A percentile compares a stretch with the other conserved stretches of the same genome.
These are phyloP conservation scores for Talaromyces sp. DNA, from an alignment of 2,329 filamentous ascomycete species.

Conservation along the genomic window DNA sequence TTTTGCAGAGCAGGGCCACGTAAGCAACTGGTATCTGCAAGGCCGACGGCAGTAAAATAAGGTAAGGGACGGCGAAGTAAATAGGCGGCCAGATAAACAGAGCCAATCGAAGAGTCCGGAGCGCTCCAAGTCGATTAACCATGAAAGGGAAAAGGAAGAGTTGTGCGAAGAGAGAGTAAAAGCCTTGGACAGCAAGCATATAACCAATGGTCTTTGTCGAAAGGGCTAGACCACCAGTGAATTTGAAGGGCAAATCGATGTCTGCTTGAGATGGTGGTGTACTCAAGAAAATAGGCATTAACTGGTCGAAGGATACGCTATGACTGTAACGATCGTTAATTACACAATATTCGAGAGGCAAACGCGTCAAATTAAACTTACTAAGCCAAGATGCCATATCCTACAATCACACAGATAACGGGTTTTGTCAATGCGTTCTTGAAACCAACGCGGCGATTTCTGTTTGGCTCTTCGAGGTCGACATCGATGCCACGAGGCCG, in stretches of 20 bases:
- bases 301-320: constrained; percentile 93
- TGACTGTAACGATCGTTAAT: constrained; percentile 59
- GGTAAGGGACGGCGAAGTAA: constrained; percentile 83
- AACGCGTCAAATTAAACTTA: constrained; percentile 54
- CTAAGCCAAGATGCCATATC: constrained; percentile 92
- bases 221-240: constrained; percentile 80
- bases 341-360: constrained; percentile 44
- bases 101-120: constrained; percentile 77
- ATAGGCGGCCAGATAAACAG: constrained; percentile 80
- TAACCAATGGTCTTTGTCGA: constrained; percentile 80
- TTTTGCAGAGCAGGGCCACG: constrained; percentile 79
- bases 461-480: constrained; percentile 43
- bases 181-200: constrained; percentile 82
- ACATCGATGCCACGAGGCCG: constrained; percentile 33
- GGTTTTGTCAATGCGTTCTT: constrained; percentile 74
- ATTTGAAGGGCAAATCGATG: constrained; percentile 76
- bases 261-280: constrained; percentile 54
- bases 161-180: constrained; percentile 85
- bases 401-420: constrained; percentile 81
- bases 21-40: constrained; percentile 74
- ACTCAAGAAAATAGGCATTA: constrained; percentile 88
- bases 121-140: constrained; percentile 69
- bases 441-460: constrained; percentile 41
- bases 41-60: constrained; percentile 73
- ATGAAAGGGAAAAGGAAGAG: constrained; percentile 79